Conservation (phyloP, 1,284 basidiomycete genomes). For the Entoloma clypeatum region DNA sequence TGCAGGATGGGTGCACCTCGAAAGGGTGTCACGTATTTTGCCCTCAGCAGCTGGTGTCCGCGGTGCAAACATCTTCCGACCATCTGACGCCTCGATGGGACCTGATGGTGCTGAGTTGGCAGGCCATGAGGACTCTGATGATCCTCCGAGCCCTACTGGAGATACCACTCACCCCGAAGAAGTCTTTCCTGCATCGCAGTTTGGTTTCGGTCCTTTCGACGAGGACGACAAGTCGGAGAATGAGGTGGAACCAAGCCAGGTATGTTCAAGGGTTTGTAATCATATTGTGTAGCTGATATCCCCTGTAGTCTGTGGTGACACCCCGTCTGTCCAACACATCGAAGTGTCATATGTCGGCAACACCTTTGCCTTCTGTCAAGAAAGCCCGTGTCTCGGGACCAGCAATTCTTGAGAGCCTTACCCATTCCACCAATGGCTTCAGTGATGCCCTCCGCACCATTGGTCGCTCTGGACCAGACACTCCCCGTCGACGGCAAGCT, state of each 20-base stretch:
- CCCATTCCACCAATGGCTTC: not conserved
- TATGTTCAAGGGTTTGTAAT: not conserved
- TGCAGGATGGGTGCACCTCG: slow-evolving; percentile 11
- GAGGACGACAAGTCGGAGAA: not conserved
- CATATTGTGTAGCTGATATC: not conserved
- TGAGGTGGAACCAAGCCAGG: not conserved
- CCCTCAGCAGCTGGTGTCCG: no score
- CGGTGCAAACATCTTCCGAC: slow-evolving; percentile 10
- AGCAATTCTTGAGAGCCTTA: not conserved
- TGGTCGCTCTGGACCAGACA: not conserved
- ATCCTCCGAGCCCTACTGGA: not conserved
- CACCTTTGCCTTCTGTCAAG: not conserved
- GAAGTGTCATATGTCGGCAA: not conserved
- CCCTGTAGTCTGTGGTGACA: not conserved
- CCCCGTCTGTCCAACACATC: not conserved
- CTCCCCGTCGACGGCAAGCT: not conserved
- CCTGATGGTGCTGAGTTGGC: not conserved
- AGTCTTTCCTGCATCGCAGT: no score
- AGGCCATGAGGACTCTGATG: not conserved
- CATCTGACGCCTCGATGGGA: slow-evolving; percentile 1
- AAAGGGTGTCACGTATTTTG: slow-evolving; percentile 6
- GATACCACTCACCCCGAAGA: not conserved
- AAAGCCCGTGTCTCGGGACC: not conserved
- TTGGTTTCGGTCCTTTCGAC: no score
- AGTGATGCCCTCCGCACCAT: not conserved